Evolutionary conservation across 2,329 filamentous ascomycete genomes (phyloP).

Genomic region (Sclerotinia trifoliorum): DNA sequence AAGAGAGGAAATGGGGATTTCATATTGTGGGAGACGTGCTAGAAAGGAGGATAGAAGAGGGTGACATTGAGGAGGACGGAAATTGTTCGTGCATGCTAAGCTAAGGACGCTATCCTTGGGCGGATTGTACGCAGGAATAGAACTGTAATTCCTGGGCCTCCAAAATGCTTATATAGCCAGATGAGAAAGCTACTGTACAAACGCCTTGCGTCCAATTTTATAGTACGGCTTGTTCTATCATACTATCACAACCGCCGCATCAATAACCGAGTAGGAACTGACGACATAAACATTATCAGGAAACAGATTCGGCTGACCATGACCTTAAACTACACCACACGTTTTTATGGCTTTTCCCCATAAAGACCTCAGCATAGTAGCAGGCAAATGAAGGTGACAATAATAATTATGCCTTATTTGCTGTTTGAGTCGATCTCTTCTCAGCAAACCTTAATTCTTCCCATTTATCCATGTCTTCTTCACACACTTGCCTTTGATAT

Average conservation of each 20-base stretch:
- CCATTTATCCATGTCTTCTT: constrained; percentile 15
- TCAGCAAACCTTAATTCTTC: constrained; percentile 2
- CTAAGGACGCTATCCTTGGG: neutral
- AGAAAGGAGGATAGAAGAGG: constrained; percentile 50
- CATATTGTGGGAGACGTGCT: constrained; percentile 44
- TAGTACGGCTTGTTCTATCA: neutral
- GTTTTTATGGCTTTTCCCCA: neutral
- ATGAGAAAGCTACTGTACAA: neutral
- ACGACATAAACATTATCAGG: neutral
- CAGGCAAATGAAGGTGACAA: neutral
- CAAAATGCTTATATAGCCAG: neutral
- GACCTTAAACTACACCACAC: neutral
- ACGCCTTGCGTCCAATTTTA: neutral
- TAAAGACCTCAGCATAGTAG: neutral
- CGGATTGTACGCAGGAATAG: neutral
- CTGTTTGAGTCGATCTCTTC: neutral
- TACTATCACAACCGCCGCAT: neutral
- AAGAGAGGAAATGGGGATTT: constrained; percentile 49
- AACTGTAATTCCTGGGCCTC: too few relatives aligned
- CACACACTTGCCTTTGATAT: neutral
- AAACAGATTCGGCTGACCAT: neutral
- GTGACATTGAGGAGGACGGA: constrained; percentile 32
- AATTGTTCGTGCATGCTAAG: constrained; percentile 39
- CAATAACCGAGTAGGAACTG: neutral
- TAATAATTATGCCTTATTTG: neutral